Base-by-base conservation (phyloP, 2,329 filamentous ascomycete species). In the Sclerotinia subarctica region DNA sequence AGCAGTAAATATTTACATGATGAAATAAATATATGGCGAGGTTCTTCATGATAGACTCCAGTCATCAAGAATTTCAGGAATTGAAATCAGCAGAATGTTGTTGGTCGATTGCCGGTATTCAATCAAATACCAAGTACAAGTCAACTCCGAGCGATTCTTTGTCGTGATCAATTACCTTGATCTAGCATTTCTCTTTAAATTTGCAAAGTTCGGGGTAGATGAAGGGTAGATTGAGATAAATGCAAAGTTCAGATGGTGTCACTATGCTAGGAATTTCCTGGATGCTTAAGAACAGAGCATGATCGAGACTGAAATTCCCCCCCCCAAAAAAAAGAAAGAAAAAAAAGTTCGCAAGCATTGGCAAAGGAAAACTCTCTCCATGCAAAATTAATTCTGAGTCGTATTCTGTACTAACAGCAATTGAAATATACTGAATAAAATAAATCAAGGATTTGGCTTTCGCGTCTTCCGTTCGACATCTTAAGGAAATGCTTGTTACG, bases 381-480 rank as follows among this genome's bases (percentile, higher is more conserved):
- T 17, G 24, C n/a, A 32, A 47, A 17, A n/a, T 32, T 7, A 24
- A 35, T 4, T 35, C 35, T 35, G 35, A 49, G 44, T 62, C 58
- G 13, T 38, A 13, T 62, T 49, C 21, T 62, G 46, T 21, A 62
- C 29, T 38, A 49, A 62, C 44, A 62, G 29, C 29, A 51, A 10
- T 29, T 60, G 44, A 35, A 26, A 49, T 59, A 10, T 44, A 46
- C 35, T 46, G 57, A n/a, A 46, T 51, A 29, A 49, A 29, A 49
- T 60, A 15, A 24, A 17, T 19, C 13, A 24, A 57, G 26, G 17
- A 24, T 11, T 35, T n/a, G 29, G 17, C 4, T 35, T 62, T 49
- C 21, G 58, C 21, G 29, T 19, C 44, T 62, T 35, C 58, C 44
- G 58, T 62, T 62, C 38, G 58, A 62, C 35, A 51, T 62, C 29